Base-by-base conservation (phyloP, 1,284 basidiomycete species). In the Ustilago esculenta region DNA sequence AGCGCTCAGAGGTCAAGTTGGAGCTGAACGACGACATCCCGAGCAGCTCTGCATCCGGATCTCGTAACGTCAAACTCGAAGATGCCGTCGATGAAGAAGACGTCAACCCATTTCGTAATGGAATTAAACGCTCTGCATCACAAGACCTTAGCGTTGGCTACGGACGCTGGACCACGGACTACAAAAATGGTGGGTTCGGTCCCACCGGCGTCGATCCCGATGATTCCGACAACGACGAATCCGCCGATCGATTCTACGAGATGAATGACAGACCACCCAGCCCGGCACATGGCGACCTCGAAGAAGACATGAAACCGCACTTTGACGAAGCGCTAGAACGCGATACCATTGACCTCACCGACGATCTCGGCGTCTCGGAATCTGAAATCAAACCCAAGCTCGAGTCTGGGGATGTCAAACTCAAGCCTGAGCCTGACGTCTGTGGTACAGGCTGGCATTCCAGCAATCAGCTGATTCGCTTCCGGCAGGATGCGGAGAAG, bases 61-160 rank as follows among this genome's bases (percentile, higher is more conserved):
- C 48, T n/a, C 23, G 65, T 12, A 65, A 55, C 23, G 70, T 61
- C 52, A 73, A 75, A 32, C 40, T 72, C 1, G 70, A 75, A 53
- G 59, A 71, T 11, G 61, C 14, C 1, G 32, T 34, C 2, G 67
- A 70, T 12, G 55, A 59, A 27, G 33, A 53, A 17, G 61, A 70
- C 29, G 29, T 46, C 20, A 70, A 60, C n/a, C 65, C 58, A 4
- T 55, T 49, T 23, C 24, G 50, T 12, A 41, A 53, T 11, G 45
- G 63, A 1, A 3, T 55, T 34, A 58, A 69, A 24, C 58, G 54
- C 1, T 63, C 54, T 11, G 39, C 32, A 1, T 69, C 66, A 7
- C 29, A 57, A 30, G 53, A 53, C 0, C 5, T 17, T 6, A 35
- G 35, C 18, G 20, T 25, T 9, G 50, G 54, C 14, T 49, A 53